Base-by-base conservation (phyloP, 179 eudicot species). In the Camellia oleifera region DNA sequence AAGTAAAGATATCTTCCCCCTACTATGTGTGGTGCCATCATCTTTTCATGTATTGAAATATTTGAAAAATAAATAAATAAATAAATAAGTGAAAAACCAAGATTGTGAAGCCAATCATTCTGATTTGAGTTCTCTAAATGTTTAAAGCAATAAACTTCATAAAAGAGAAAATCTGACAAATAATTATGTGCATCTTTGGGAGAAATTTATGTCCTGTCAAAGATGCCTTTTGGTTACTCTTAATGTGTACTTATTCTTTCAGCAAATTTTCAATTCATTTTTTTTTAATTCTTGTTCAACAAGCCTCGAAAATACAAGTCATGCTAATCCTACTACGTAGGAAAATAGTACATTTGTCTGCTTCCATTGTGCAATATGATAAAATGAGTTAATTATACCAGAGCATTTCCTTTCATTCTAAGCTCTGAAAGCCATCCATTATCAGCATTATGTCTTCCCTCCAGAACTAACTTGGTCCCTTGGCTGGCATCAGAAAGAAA, bases 371-470 rank as follows among this genome's bases (percentile, higher is more conserved):
- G 5, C 57, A 10, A 20, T 0, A n/a, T 62, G 52, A 12, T 2
- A 53, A 69, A 46, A 63, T 52, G 72, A 45, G 26, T 56, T 74
- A 12, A 69, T 42, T 61, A 26, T 89, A 96, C 97, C 97, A 83
- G 85, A 63, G 90, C 86, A 75, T 87, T 75, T 82, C 99, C 99
- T 81, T 76, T 82, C 84, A 48, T 80, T 84, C 97, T 88, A 79
- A 96, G 85, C 80, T 92, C 96, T 60, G 90, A 83, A 72, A 94
- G 85, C 99, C 98, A 96, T 81, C 86, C 97, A 68, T 11, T 83
- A 83, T 94, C 99, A 81, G 93, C 99, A 82, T 96, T 92, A 89
- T 96, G 98, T 78, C 96, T 92, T 84, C 98, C 98, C 84, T 91
- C 97, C 73, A 96, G 83, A 71, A 86, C 79, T 81, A 91, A 82